phyloP scores from a whole-genome alignment of 1,284 basidiomycete species.

The Waitea zeae region DNA sequence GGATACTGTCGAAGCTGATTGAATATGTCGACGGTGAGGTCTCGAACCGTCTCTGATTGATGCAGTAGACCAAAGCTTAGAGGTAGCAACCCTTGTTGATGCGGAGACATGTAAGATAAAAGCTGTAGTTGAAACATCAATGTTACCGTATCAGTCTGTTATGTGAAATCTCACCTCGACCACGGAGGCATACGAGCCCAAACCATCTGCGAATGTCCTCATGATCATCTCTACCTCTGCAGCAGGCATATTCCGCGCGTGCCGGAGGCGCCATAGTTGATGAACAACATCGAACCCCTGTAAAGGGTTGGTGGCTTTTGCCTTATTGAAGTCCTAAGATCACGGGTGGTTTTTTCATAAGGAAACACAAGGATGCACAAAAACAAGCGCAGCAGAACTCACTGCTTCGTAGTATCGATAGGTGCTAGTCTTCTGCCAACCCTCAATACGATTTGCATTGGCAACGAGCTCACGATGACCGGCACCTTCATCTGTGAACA shows the following conservation, averaged over 20 bases:
- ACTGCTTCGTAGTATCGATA: conserved; percentile 49
- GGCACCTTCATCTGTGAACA: conserved; percentile 45
- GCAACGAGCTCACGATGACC: conserved; percentile 41
- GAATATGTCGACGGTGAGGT: conserved; percentile 70
- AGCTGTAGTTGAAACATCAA: conserved; percentile 32
- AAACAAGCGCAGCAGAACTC: conserved; percentile 12
- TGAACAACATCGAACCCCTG: conserved; percentile 55
- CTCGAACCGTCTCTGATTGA: conserved; percentile 56
- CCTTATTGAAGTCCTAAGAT: conserved; percentile 35
- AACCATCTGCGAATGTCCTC: conserved; percentile 47
- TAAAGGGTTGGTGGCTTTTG: conserved; percentile 27
- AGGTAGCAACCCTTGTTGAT: conserved; percentile 71
- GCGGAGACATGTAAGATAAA: conserved; percentile 58
- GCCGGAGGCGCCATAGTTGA: conserved; percentile 52
- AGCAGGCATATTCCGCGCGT: conserved; percentile 39
- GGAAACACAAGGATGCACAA: too few species aligned
- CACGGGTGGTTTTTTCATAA: background rate
- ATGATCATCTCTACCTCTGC: conserved; percentile 65
- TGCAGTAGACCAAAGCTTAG: conserved; percentile 86
- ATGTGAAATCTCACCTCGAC: conserved; percentile 44
- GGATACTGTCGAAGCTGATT: conserved; percentile 61
- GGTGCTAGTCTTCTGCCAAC: conserved; percentile 53
- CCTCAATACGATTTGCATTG: conserved; percentile 66
- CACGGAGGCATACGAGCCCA: conserved; percentile 73
- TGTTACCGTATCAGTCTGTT: conserved; percentile 9